Conservation (phyloP, 768 basidiomycete genomes). For the Boletus sp. region DNA sequence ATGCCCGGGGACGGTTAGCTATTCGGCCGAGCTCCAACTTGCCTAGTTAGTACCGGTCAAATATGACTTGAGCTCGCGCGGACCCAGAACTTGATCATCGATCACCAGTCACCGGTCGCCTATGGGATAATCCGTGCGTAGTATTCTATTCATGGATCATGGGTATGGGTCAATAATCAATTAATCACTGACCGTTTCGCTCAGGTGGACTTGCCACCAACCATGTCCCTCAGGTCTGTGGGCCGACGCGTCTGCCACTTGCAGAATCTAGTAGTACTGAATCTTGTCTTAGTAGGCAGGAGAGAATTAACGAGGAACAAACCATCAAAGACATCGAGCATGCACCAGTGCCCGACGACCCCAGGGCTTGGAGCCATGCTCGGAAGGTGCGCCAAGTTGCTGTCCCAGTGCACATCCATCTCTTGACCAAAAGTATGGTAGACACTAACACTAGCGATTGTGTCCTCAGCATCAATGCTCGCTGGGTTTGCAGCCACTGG, state of each 20-base stretch:
- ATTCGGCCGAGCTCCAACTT: slow-evolving; percentile 1
- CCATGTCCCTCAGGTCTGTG: slow-evolving; percentile 16
- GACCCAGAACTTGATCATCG: not conserved
- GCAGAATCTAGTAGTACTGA: not conserved
- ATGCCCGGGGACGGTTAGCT: too few relatives aligned
- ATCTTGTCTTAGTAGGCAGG: not conserved
- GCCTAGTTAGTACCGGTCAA: slow-evolving; percentile 2
- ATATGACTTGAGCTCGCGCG: not conserved
- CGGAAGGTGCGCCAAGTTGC: slow-evolving; percentile 45
- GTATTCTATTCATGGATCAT: slow-evolving; percentile 3
- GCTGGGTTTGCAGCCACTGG: slow-evolving; percentile 23
- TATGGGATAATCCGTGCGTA: not conserved
- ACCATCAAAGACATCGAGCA: slow-evolving; percentile 35
- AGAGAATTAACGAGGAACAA: not conserved
- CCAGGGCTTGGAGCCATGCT: slow-evolving; percentile 52
- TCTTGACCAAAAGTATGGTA: slow-evolving; percentile 4
- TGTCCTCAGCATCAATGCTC: slow-evolving; percentile 31
- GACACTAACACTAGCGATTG: slow-evolving; percentile 25
- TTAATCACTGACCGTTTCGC: not conserved
- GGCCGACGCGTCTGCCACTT: not conserved
- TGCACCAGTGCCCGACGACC: slow-evolving; percentile 52
- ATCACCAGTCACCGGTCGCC: not conserved
- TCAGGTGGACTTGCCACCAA: not conserved
- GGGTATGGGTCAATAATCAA: slow-evolving; percentile 3
- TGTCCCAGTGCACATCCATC: too few relatives aligned